phyloP scores from a whole-genome alignment of 495 filamentous ascomycete species.

The Aspergillus baeticus region DNA sequence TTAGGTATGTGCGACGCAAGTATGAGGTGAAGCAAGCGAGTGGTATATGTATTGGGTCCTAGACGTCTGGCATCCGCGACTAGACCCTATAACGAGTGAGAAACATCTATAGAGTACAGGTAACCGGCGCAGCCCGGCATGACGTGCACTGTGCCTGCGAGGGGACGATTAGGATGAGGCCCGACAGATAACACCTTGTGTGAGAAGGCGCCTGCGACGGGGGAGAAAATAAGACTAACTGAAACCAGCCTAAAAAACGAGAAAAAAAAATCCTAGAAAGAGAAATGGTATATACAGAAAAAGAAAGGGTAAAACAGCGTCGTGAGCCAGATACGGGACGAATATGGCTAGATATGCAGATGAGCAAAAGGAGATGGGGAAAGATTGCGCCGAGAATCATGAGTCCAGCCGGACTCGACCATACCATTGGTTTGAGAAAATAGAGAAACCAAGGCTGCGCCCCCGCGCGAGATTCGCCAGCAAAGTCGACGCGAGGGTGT shows the following conservation, averaged over 20 bases:
- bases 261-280: background rate
- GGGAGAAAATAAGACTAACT: background rate
- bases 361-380: conserved; percentile 1
- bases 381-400: conserved; percentile 9
- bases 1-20: background rate
- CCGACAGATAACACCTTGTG: background rate
- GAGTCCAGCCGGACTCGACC: conserved; percentile 5
- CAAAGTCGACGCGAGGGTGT: conserved; percentile 21
- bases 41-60: background rate
- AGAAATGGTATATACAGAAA: conserved; percentile 18
- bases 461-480: conserved; percentile 23
- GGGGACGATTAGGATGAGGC: background rate
- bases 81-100: conserved; percentile 3
- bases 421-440: conserved; percentile 1
- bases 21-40: background rate
- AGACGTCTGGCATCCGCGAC: conserved; percentile 2
- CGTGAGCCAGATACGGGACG: conserved; percentile 1
- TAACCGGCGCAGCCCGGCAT: background rate
- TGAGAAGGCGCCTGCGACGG: background rate
- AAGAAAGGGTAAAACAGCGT: conserved; percentile 9
- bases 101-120: conserved; percentile 8
- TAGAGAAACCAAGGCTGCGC: conserved; percentile 4
- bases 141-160: background rate
- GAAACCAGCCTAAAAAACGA: too few species aligned
- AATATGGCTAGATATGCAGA: conserved; percentile 14